phyloP scores from a whole-genome alignment of 2,329 filamentous ascomycete species.

The Hypocrella siamensis region DNA sequence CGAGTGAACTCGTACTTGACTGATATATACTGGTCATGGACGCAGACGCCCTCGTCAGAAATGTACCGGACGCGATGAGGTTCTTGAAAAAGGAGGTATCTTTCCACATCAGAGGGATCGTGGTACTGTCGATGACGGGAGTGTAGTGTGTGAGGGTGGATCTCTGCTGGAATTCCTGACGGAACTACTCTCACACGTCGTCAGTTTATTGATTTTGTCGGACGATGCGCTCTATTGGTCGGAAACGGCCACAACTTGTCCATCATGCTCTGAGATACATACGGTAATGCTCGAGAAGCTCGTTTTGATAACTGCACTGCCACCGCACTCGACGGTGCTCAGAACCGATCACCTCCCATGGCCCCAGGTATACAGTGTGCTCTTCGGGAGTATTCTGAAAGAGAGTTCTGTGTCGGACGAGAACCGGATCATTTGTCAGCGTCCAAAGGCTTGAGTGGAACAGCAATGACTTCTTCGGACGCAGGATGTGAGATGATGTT shows the following conservation, averaged over 20 bases:
- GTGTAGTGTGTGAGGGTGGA: slow-evolving; percentile 33
- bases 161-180: slow-evolving; percentile 25
- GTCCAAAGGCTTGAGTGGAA: slow-evolving; percentile 1
- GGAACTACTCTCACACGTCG: slow-evolving; percentile 19
- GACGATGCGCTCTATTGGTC: slow-evolving; percentile 19
- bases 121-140: slow-evolving; percentile 33
- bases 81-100: slow-evolving; percentile 30
- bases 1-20: slow-evolving; percentile 36
- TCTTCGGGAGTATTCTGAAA: slow-evolving; percentile 33
- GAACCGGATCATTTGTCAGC: too few relatives aligned
- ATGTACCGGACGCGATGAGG: slow-evolving; percentile 32
- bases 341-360: slow-evolving; percentile 32
- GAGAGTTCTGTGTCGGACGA: slow-evolving; percentile 25
- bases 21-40: slow-evolving; percentile 31
- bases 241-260: too few relatives aligned
- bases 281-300: slow-evolving; percentile 36
- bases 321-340: slow-evolving; percentile 33
- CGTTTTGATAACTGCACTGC: slow-evolving; percentile 36
- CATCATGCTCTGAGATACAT: slow-evolving; percentile 3
- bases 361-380: slow-evolving; percentile 34
- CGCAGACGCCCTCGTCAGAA: slow-evolving; percentile 26
- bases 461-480: slow-evolving; percentile 1
- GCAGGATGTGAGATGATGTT: not conserved
- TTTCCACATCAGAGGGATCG: slow-evolving; percentile 32
- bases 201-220: not conserved